phyloP scores from a whole-genome alignment of 495 filamentous ascomycete genomes.

The Tuber microsphaerosporum region DNA sequence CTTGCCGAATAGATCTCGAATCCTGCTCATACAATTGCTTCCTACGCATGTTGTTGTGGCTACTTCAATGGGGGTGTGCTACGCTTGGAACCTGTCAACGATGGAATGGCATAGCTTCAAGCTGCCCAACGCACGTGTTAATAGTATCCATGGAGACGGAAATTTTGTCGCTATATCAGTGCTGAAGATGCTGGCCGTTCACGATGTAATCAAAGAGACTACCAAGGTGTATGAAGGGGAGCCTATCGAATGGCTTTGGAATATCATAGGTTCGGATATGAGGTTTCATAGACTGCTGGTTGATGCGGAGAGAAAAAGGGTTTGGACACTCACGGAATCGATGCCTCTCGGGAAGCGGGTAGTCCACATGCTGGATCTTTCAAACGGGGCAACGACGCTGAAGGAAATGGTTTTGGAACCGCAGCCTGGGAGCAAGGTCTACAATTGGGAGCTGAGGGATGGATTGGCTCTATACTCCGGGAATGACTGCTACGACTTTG shows the following conservation, averaged over 20 bases:
- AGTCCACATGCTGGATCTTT: constrained; percentile 4
- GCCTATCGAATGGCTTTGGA: background rate
- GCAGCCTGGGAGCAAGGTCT: background rate
- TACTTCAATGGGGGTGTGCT: constrained; percentile 10
- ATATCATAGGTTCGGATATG: constrained; percentile 5
- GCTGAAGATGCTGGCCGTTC: constrained; percentile 7
- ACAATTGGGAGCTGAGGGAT: background rate
- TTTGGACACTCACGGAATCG: constrained; percentile 10
- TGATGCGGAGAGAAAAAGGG: constrained; percentile 16
- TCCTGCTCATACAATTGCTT: constrained; percentile 6
- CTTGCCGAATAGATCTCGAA: constrained; percentile 8
- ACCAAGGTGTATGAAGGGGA: constrained; percentile 9
- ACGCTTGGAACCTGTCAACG: constrained; percentile 30
- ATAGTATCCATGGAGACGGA: constrained; percentile 11
- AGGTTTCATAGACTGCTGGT: constrained; percentile 5
- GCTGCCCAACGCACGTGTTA: background rate
- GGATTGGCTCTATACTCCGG: background rate
- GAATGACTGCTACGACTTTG: background rate
- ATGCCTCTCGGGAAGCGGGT: background rate
- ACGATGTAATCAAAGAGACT: constrained; percentile 17
- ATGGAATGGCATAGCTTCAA: constrained; percentile 15
- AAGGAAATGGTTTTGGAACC: background rate
- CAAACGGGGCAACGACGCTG: background rate
- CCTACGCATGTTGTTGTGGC: constrained; percentile 11
- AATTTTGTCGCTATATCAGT: constrained; percentile 9